Conservation (phyloP, 106 monocot species). For the Narthecium ossifragum region DNA sequence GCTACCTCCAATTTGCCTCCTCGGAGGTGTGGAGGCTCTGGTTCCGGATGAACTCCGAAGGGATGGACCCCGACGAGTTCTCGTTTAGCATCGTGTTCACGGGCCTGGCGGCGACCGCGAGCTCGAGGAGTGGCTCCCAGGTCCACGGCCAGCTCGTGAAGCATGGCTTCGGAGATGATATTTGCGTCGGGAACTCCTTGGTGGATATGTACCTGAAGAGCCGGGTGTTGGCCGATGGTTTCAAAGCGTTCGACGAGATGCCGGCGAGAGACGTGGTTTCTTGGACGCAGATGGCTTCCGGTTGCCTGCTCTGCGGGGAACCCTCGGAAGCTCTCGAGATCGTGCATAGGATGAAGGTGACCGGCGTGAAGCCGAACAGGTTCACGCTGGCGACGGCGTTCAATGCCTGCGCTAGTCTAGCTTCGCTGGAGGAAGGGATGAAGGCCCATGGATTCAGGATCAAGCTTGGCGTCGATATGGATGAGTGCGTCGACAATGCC, state of each 20-base stretch:
- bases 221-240: slow-evolving; percentile 13
- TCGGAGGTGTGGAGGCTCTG: slow-evolving; percentile 47
- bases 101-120: slow-evolving; percentile 34
- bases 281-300: slow-evolving; percentile 73
- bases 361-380: slow-evolving; percentile 55
- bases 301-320: slow-evolving; percentile 42
- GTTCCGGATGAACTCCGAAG: slow-evolving; percentile 55
- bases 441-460: slow-evolving; percentile 54
- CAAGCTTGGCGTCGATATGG: slow-evolving; percentile 43
- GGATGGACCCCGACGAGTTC: slow-evolving; percentile 43
- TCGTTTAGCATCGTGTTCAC: slow-evolving; percentile 69
- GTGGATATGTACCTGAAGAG: slow-evolving; percentile 66
- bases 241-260: slow-evolving; percentile 55
- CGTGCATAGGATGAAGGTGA: slow-evolving; percentile 39
- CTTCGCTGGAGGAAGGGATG: slow-evolving; percentile 52
- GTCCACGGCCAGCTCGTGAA: slow-evolving; percentile 65
- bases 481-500: slow-evolving; percentile 70
- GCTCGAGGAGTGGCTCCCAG: slow-evolving; percentile 27
- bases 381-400: slow-evolving; percentile 56
- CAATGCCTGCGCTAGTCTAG: slow-evolving; percentile 52
- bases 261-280: slow-evolving; percentile 55
- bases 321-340: slow-evolving; percentile 40
- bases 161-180: slow-evolving; percentile 41
- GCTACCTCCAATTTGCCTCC: slow-evolving; percentile 35
- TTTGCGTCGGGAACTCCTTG: slow-evolving; percentile 59